Percentiles rank a stretch among this genome's conserved stretches.
These are phyloP conservation scores for Catharanthus roseus DNA, from an alignment of 257 asterid genomes.

Conservation along the genomic window DNA sequence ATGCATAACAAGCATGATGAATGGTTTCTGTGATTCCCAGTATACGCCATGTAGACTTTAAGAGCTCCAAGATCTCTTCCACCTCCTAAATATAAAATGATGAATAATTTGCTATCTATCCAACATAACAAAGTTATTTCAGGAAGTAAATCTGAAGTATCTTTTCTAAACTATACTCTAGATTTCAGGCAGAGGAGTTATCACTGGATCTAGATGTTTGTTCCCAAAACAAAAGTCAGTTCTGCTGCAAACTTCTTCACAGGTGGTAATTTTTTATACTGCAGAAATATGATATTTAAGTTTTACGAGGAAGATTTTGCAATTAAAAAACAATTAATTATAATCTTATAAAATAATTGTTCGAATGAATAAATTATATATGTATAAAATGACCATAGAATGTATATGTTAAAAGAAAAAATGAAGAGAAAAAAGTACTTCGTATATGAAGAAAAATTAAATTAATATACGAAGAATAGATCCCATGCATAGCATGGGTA, in stretches of 20 bases:
- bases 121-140: neutral
- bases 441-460: no score
- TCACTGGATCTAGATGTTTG: neutral
- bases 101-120: neutral
- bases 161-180: neutral
- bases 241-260: neutral
- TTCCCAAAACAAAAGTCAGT: neutral
- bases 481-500: neutral
- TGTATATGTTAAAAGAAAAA: no score
- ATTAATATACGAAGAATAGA: no score
- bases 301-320: no score
- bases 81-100: constrained; percentile 62
- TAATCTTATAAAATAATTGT: no score
- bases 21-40: constrained; percentile 94
- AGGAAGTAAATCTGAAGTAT: constrained; percentile 4
- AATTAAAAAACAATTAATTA: no score
- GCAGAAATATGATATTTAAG: neutral
- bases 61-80: constrained; percentile 97
- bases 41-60: constrained; percentile 89
- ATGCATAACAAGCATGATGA: constrained; percentile 85
- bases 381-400: no score
- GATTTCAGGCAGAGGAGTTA: neutral
- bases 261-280: neutral
- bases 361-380: no score
- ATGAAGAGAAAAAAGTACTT: no score